Base-by-base conservation (phyloP, 306 rosid genomes). In the Sechiopsis laciniata region DNA sequence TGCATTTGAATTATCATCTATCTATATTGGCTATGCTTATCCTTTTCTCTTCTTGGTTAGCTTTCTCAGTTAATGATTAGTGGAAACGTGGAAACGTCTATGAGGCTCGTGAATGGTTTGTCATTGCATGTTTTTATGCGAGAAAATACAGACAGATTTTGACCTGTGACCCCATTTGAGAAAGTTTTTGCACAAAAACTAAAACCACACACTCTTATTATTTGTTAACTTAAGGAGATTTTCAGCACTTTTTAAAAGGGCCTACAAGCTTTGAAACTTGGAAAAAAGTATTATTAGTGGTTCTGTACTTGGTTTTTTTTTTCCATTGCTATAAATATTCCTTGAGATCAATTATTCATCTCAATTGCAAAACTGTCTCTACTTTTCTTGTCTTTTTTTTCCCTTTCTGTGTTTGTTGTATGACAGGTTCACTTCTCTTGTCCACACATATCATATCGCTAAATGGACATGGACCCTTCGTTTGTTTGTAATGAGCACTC, bases 251-350 rank as follows among this genome's bases (percentile, higher is more conserved):
- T 51, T 15, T 16, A 15, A 8, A 3, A 13, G 59, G 74, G 46
- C 74, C 74, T 70, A 70, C 74, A 24, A 20, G 37, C 45, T 70
- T 50, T 48, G 15, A 68, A 68, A 68, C 73, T 68, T 68, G 73
- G 73, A 45, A 21, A 66, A 46, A 68, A 1, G 54, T 68, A 48
- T 68, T 68, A 7, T 7, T 48, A 51, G 73, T 68, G 40, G 73
- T 68, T 12, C 7, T 14, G 55, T 46, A 48, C 56, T 68, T 68
- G 56, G 55, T 40, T 50, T 58, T 50, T 51, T 51, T 51, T 70
- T 40, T 40, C 57, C 73, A 48, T 6, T 26, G 21, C 57, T 20
- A 68, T 68, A 48, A 21, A 68, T 68, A 68, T 68, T 68, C 57
- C 20, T 48, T 48, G 20, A 2, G 56, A 19, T 68, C 73, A 68